phyloP scores from a whole-genome alignment of 495 filamentous ascomycete species.

The Aspergillus sparsus region DNA sequence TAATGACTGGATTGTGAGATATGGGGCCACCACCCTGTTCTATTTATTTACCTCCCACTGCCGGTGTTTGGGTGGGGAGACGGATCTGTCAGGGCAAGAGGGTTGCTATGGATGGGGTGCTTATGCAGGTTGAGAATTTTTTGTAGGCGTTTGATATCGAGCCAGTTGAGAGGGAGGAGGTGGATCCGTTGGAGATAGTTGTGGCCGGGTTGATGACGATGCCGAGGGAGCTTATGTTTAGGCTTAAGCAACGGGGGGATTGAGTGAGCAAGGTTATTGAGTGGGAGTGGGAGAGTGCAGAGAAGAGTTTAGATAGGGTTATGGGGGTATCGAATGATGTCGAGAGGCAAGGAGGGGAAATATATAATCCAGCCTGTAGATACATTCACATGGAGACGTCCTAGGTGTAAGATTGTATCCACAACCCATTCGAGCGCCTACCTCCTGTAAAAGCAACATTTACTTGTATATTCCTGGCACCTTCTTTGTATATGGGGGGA shows the following conservation, averaged over 20 bases:
- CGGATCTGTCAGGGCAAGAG: constrained; percentile 36
- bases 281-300: constrained; percentile 20
- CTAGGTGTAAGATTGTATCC: too few species aligned
- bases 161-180: constrained; percentile 21
- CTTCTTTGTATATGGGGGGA: too few species aligned
- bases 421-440: too few species aligned
- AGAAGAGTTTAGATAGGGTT: constrained; percentile 21
- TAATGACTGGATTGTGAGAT: too few species aligned
- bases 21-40: too few species aligned
- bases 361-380: too few species aligned
- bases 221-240: constrained; percentile 26
- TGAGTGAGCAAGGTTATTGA: constrained; percentile 24
- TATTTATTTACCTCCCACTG: too few species aligned
- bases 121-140: constrained; percentile 31
- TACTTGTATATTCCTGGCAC: too few species aligned
- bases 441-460: too few species aligned
- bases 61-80: too few species aligned
- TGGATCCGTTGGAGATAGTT: constrained; percentile 36
- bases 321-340: constrained; percentile 20
- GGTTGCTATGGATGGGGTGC: constrained; percentile 30
- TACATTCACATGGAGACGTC: too few species aligned
- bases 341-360: constrained; percentile 3
- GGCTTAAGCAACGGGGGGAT: constrained; percentile 26
- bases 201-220: constrained; percentile 34
- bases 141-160: constrained; percentile 37